Evolutionary conservation across 805 yeast genomes (phyloP), one percentile per base, ranked within the genome.

Genomic region (Pichia phayaonensis): DNA sequence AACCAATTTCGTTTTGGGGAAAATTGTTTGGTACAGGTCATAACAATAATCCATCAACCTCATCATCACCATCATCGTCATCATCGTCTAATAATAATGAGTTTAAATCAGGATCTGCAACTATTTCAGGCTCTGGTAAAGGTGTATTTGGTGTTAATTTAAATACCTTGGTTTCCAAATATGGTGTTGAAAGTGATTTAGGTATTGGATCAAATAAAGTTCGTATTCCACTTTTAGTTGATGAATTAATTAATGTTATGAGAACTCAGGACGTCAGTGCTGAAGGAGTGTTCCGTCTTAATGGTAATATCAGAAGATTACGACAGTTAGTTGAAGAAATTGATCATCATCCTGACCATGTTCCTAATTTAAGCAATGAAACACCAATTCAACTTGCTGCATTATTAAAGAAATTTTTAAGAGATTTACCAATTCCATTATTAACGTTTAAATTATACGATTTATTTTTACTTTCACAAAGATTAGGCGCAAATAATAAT

Each of bases 231-330:
- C 75, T 87, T 45, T 72, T 94, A 39, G 75, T 94, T 42, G 98
- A 92, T 60, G 98, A 94, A 60, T 71, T 90, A 18, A 80, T 94
- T 36, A 77, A 80, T 29, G 86, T 95, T 0, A 77, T 94, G 72
- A 79, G 87, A 48, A 92, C 85, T 53, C 89, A 87, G 74, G 98
- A 94, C 67, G 80, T 92, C 84, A 87, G 97, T 3, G 90, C 83
- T 29, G 99, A 94, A 67, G 99, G 99, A 53, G 84, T 94, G 5
- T 94, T 94, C 76, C 80, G 99, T 60, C 85, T 90, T 62, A 94
- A 94, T 63, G 99, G 99, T 61, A 94, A 94, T 63, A 90, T 94
- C 61, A 81, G 90, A 59, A 77, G 86, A 43, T 72, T 92, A 46
- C 80, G 84, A 58, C 86, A 83, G 56, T 69, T 90, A 51, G 78